Conservation (phyloP, 2,329 filamentous ascomycete genomes). For the Emericellopsis atlantica region DNA sequence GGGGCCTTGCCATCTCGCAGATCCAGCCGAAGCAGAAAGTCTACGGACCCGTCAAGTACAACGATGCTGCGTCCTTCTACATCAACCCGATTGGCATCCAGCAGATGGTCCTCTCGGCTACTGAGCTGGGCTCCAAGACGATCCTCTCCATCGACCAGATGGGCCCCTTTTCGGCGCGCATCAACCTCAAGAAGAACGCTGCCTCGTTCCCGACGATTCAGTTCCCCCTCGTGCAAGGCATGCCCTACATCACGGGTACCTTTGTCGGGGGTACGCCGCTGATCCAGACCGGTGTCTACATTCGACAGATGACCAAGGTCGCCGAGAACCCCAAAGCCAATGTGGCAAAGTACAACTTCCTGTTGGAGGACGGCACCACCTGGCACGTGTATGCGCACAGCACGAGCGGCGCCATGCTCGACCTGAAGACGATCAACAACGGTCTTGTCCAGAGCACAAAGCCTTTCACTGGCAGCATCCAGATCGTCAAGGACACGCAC, state of each 20-base stretch:
- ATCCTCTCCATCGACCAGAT: constrained; percentile 37
- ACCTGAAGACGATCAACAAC: constrained; percentile 56
- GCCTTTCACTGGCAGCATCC: constrained; percentile 66
- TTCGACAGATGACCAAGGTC: constrained; percentile 50
- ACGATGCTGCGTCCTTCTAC: constrained; percentile 57
- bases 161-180: constrained; percentile 48
- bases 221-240: constrained; percentile 79
- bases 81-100: constrained; percentile 73
- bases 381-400: constrained; percentile 74
- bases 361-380: constrained; percentile 55
- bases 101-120: constrained; percentile 66
- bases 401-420: constrained; percentile 44
- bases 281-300: constrained; percentile 64
- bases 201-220: constrained; percentile 47
- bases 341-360: constrained; percentile 64
- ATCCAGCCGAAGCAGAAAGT: constrained; percentile 54
- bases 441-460: constrained; percentile 51
- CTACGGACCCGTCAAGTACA: constrained; percentile 44
- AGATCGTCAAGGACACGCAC: constrained; percentile 67
- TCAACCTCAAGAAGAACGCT: constrained; percentile 47
- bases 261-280: constrained; percentile 60
- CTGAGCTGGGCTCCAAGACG: constrained; percentile 53
- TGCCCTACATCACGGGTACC: constrained; percentile 70
- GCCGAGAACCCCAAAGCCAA: constrained; percentile 43
- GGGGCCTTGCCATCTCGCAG: constrained; percentile 68